These are phyloP conservation scores for Hamamelis virginiana DNA, from an alignment of 164 flowering plant species.

Conservation along the genomic window DNA sequence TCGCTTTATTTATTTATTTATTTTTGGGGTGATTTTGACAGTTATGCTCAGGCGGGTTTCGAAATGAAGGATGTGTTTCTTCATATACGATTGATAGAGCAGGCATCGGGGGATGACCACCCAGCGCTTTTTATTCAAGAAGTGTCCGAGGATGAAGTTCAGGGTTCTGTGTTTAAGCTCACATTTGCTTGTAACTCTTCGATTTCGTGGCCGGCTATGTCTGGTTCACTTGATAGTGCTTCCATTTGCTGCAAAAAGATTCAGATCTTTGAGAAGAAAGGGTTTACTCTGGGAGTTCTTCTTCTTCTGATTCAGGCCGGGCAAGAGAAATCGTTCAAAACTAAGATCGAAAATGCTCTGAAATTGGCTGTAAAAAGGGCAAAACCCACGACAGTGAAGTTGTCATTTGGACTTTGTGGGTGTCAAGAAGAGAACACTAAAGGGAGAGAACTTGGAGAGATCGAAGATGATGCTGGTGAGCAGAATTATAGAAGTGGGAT, in stretches of 20 bases:
- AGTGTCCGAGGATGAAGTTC: conserved; percentile 46
- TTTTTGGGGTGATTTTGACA: conserved; percentile 23
- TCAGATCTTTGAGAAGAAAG: conserved; percentile 91
- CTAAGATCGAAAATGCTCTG: conserved; percentile 61
- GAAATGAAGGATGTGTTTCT: conserved; percentile 93
- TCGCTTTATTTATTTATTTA: not conserved
- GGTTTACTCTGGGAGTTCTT: conserved; percentile 65
- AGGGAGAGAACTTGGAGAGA: conserved; percentile 49
- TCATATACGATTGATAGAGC: conserved; percentile 79
- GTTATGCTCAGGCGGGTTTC: conserved; percentile 88
- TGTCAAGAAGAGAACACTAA: conserved; percentile 75
- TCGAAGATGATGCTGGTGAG: conserved; percentile 49
- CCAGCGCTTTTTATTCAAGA: conserved; percentile 79
- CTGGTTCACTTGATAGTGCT: conserved; percentile 67
- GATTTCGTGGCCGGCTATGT: conserved; percentile 77
- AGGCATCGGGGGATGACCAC: conserved; percentile 57
- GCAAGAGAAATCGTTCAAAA: conserved; percentile 60
- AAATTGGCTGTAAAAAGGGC: conserved; percentile 68
- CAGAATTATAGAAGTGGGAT: conserved; percentile 32
- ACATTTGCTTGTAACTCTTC: conserved; percentile 83
- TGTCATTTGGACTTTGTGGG: conserved; percentile 91
- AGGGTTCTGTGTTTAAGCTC: conserved; percentile 60
- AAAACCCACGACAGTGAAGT: conserved; percentile 58
- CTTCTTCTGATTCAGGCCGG: conserved; percentile 55
- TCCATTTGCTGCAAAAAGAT: conserved; percentile 83